A percentile compares a stretch with the other conserved stretches of the same genome.
phyloP scores from a whole-genome alignment of 257 asterid genomes.

The Capsicum baccatum region DNA sequence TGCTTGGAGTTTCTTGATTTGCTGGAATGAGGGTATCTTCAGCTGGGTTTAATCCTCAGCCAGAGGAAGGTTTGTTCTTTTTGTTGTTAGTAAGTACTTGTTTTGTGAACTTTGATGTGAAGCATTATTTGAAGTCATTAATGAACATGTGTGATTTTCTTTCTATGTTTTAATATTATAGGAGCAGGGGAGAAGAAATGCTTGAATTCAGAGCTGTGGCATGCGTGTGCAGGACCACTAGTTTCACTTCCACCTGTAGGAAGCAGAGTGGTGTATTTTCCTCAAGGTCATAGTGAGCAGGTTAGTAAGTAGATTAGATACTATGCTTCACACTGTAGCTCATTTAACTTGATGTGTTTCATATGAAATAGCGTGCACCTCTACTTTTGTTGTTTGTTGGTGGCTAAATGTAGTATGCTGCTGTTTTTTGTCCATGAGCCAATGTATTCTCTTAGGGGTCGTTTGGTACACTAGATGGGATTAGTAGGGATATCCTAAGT shows the following conservation, averaged over 20 bases:
- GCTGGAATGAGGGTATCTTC: slow-evolving; percentile 77
- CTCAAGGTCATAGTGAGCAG: slow-evolving; percentile 97
- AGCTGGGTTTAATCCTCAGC: slow-evolving; percentile 66
- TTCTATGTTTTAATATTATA: slow-evolving; percentile 16
- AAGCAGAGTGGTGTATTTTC: slow-evolving; percentile 87
- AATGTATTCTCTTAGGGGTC: background rate
- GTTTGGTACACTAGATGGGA: no score
- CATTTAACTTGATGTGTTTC: slow-evolving; percentile 2
- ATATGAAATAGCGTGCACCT: background rate
- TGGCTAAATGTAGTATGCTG: slow-evolving; percentile 5
- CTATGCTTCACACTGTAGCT: background rate
- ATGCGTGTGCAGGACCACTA: slow-evolving; percentile 95
- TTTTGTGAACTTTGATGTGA: slow-evolving; percentile 19
- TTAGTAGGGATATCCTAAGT: no score
- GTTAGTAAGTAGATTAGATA: slow-evolving; percentile 37
- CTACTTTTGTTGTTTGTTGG: background rate
- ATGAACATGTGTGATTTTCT: background rate
- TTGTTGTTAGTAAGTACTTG: background rate
- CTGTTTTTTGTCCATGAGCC: slow-evolving; percentile 1
- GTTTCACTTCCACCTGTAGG: slow-evolving; percentile 89
- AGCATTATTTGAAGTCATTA: slow-evolving; percentile 14
- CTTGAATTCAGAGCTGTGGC: slow-evolving; percentile 98
- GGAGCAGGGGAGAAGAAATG: slow-evolving; percentile 79
- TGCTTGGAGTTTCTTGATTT: slow-evolving; percentile 36
- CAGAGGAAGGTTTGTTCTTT: slow-evolving; percentile 65